phyloP scores from a whole-genome alignment of 2,329 filamentous ascomycete species.

The Plectosphaerella plurivora region DNA sequence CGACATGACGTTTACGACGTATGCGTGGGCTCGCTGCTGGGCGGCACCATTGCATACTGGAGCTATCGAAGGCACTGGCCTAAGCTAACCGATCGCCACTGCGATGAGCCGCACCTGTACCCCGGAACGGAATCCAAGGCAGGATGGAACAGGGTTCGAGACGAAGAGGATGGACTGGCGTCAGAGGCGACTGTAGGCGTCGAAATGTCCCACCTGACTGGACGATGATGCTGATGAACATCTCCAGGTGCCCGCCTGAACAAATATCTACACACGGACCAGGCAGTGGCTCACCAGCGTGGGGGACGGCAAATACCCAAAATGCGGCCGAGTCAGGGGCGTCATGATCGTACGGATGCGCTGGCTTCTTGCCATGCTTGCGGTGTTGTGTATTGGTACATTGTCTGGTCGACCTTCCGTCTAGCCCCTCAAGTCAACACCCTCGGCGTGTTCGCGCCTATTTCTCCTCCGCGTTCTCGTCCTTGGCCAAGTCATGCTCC shows the following conservation, averaged over 20 bases:
- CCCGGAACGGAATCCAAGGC: conserved; percentile 30
- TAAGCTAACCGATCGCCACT: conserved; percentile 43
- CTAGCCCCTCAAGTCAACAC: neutral
- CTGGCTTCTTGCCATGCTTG: neutral
- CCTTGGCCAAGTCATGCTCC: conserved; percentile 92
- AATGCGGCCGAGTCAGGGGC: neutral
- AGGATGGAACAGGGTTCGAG: conserved; percentile 40
- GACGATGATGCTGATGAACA: conserved; percentile 15
- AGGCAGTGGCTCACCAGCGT: neutral
- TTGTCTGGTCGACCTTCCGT: neutral
- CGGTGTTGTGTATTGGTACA: neutral
- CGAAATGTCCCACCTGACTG: conserved; percentile 24
- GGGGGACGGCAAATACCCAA: too few relatives aligned
- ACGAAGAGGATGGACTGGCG: conserved; percentile 46
- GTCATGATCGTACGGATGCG: too few relatives aligned
- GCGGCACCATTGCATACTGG: conserved; percentile 57
- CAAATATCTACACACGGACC: neutral
- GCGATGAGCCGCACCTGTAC: conserved; percentile 53
- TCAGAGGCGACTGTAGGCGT: conserved; percentile 29
- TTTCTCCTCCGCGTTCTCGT: conserved; percentile 67
- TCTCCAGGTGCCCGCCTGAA: neutral
- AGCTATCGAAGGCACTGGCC: conserved; percentile 65
- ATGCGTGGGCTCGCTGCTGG: conserved; percentile 55
- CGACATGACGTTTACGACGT: conserved; percentile 70
- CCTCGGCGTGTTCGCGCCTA: conserved; percentile 21